A percentile compares a stretch with the other conserved stretches of the same genome.
Evolutionary conservation across 129 eudicot species (phyloP).

Genomic region (Cynara cardunculus): DNA sequence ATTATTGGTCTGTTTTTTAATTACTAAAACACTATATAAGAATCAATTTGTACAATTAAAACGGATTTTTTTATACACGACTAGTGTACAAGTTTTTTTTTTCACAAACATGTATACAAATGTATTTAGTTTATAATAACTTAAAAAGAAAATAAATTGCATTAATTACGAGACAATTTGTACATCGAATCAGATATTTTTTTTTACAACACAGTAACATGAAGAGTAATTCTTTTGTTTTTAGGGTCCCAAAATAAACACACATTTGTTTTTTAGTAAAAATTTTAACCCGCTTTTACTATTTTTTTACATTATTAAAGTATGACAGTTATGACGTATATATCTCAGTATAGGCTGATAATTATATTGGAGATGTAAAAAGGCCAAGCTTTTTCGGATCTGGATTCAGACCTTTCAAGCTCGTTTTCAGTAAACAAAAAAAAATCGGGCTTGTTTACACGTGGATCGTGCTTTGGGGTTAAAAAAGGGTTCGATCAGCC

Average conservation of each 20-base stretch:
- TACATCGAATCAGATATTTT: background rate
- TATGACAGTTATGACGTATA: too few species aligned
- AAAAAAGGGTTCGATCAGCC: too few species aligned
- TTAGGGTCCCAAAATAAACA: background rate
- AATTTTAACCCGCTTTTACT: too few species aligned
- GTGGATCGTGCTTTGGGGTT: too few species aligned
- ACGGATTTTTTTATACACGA: background rate
- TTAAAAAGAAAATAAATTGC: background rate
- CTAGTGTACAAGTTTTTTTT: too few species aligned
- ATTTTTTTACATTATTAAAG: too few species aligned
- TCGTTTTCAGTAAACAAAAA: too few species aligned
- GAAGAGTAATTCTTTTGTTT: background rate
- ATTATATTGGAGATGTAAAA: too few species aligned
- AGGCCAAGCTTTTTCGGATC: too few species aligned
- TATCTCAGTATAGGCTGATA: too few species aligned
- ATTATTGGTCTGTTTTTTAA: background rate
- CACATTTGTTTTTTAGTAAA: background rate
- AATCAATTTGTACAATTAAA: background rate
- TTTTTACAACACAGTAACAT: background rate
- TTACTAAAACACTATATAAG: background rate
- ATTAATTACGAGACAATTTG: background rate
- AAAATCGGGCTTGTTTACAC: background rate
- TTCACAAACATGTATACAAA: background rate
- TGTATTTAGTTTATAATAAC: background rate
- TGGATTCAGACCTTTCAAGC: background rate